A percentile compares a stretch with the other conserved stretches of the same genome.
These are phyloP conservation scores for Skeletonema tropicum DNA, from an alignment of 108 stramenopile genomes.

Conservation along the genomic window DNA sequence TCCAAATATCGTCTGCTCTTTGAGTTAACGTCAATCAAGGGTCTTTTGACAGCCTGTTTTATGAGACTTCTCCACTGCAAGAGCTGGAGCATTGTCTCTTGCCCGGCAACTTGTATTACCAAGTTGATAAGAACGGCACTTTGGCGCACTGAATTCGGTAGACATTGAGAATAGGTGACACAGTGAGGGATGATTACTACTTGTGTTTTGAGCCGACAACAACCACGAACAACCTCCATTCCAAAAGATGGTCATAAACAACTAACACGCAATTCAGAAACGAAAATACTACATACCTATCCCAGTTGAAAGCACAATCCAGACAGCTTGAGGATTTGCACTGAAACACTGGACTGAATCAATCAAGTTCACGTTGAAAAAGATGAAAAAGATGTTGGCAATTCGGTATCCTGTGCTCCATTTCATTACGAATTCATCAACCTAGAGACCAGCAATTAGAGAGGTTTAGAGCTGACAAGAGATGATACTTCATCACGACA, in stretches of 20 bases:
- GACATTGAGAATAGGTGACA: not conserved
- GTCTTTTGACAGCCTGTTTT: constrained; percentile 42
- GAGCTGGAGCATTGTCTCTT: constrained; percentile 53
- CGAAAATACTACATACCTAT: constrained; percentile 33
- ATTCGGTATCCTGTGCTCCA: constrained; percentile 45
- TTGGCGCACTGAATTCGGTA: constrained; percentile 18
- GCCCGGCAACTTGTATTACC: constrained; percentile 44
- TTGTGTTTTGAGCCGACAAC: too few relatives aligned
- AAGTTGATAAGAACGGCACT: constrained; percentile 37
- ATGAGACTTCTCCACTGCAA: constrained; percentile 46
- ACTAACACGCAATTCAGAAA: constrained; percentile 6
- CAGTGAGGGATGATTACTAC: not conserved
- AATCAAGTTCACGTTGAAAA: constrained; percentile 28
- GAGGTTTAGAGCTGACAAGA: not conserved
- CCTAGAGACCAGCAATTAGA: constrained; percentile 7
- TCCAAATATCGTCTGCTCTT: constrained; percentile 36
- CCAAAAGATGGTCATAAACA: not conserved
- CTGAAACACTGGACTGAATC: constrained; percentile 32
- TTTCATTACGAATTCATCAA: constrained; percentile 43
- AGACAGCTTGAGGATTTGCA: not conserved
- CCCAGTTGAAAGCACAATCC: constrained; percentile 6
- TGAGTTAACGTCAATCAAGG: constrained; percentile 35
- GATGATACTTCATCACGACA: not conserved
- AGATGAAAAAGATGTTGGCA: constrained; percentile 37
- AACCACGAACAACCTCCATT: too few relatives aligned